Base-by-base conservation (phyloP, 2,329 filamentous ascomycete genomes). In the Hyphodiscus sp. region DNA sequence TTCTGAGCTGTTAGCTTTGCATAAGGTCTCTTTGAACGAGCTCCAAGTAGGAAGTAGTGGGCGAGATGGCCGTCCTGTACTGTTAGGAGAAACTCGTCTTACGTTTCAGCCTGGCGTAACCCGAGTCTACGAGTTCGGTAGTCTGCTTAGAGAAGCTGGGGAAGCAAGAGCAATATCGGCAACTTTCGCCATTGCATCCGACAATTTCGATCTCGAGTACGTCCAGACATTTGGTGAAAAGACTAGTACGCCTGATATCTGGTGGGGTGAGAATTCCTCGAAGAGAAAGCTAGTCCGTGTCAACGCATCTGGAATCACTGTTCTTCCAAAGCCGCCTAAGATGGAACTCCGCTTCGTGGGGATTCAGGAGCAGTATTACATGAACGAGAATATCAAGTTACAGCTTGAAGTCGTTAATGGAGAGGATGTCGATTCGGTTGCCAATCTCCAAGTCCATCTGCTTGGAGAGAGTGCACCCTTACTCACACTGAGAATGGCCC, bases 321-420 rank as follows among this genome's bases (percentile, higher is more conserved):
- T 99, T 20, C 77, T 91, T 51, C 92, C 94, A 1, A 88, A 95
- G 60, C 94, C 92, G 26, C 94, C 94, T 0, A 97, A 96, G 70
- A 83, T 99, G 74, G 84, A 89, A 61, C 81, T 99, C 45, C 78
- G 74, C 23, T 72, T 89, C 10, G 74, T 80, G 1, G 78, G 82
- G 42, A 70, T 85, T 8, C 74, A 78, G 53, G 77, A 82, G 13
- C 85, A 91, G 51, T 95, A 92, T 68, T 97, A 96, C 67, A 88
- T 87, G 1, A 87, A 95, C 63, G 94, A 99, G 71, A 69, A 74
- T 0, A 80, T 96, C 26, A 74, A 74, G 7, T 69, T 97, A 20
- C 72, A 78, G 0, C 75, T 97, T 41, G 80, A 86, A 44, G 73
- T 96, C 2, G 65, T 83, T 53, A 99, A 99, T 61, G 84, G 84